phyloP scores from a whole-genome alignment of 768 basidiomycete genomes.

The Auricularia sp. region DNA sequence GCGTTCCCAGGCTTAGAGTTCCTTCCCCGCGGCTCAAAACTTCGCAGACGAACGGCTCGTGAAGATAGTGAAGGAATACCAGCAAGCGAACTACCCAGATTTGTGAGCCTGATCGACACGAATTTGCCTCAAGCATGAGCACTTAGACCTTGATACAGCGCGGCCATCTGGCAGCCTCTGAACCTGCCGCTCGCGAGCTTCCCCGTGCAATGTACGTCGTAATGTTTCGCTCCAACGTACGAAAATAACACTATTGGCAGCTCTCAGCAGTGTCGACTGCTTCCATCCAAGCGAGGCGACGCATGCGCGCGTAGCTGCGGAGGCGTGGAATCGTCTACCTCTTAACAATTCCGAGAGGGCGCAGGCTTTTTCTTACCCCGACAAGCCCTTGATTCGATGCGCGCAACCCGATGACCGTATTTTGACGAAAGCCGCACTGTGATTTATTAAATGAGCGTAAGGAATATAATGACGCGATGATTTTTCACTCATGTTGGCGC shows the following conservation, averaged over 20 bases:
- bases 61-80: constrained; percentile 10
- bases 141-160: constrained; percentile 6
- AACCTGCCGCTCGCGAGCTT: constrained; percentile 8
- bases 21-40: too few relatives aligned
- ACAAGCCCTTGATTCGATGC: constrained; percentile 6
- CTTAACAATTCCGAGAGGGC: constrained; percentile 5
- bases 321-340: constrained; percentile 11
- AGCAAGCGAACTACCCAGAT: constrained; percentile 8
- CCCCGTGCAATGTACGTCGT: constrained; percentile 10
- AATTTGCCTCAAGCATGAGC: not conserved
- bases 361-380: constrained; percentile 6
- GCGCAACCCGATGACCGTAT: constrained; percentile 9
- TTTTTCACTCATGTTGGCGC: too few relatives aligned
- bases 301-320: constrained; percentile 10
- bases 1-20: not conserved
- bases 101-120: constrained; percentile 6
- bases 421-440: constrained; percentile 6
- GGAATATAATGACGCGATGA: too few relatives aligned
- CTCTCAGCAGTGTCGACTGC: constrained; percentile 11
- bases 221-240: not conserved
- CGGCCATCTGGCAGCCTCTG: constrained; percentile 11
- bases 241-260: not conserved
- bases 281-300: constrained; percentile 11
- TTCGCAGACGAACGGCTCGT: constrained; percentile 6
- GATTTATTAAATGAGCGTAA: too few relatives aligned